These are phyloP conservation scores for Vitis hybrid DNA, from an alignment of 177 flowering plant species.

Conservation along the genomic window DNA sequence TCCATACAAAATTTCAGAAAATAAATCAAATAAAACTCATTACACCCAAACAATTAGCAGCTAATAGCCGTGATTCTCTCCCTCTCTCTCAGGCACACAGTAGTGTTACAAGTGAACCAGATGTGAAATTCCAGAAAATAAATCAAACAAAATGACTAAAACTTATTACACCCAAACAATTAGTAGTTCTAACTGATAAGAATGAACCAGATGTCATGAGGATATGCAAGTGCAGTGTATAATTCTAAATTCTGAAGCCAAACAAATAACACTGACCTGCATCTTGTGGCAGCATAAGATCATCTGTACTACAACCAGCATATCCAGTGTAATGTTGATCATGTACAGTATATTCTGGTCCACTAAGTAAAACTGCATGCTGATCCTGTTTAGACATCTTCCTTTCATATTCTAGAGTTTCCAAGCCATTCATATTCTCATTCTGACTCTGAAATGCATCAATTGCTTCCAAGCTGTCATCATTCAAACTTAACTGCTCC, in stretches of 20 bases:
- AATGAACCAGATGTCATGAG: not conserved
- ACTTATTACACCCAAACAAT: not conserved
- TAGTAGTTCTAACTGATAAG: not conserved
- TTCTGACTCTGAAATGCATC: conserved; percentile 26
- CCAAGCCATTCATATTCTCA: conserved; percentile 31
- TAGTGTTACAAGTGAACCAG: too few relatives aligned
- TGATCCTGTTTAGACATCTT: conserved; percentile 20
- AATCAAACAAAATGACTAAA: not conserved
- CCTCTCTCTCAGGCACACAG: too few relatives aligned
- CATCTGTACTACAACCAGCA: conserved; percentile 24
- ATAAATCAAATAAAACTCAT: too few relatives aligned
- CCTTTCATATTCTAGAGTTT: conserved; percentile 20
- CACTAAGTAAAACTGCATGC: conserved; percentile 5
- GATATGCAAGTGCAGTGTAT: not conserved
- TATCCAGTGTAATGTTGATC: conserved; percentile 16
- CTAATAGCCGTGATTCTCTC: too few relatives aligned
- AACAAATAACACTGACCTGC: conserved; percentile 33
- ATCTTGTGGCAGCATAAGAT: conserved; percentile 14
- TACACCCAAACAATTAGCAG: too few relatives aligned
- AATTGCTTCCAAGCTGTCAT: conserved; percentile 44
- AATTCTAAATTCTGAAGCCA: conserved; percentile 1
- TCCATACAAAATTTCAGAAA: too few relatives aligned
- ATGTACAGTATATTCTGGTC: conserved; percentile 17
- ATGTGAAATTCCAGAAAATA: not conserved
- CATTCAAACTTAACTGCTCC: conserved; percentile 79